phyloP scores from a whole-genome alignment of 2,329 filamentous ascomycete genomes.

The Botryotinia globosa region DNA sequence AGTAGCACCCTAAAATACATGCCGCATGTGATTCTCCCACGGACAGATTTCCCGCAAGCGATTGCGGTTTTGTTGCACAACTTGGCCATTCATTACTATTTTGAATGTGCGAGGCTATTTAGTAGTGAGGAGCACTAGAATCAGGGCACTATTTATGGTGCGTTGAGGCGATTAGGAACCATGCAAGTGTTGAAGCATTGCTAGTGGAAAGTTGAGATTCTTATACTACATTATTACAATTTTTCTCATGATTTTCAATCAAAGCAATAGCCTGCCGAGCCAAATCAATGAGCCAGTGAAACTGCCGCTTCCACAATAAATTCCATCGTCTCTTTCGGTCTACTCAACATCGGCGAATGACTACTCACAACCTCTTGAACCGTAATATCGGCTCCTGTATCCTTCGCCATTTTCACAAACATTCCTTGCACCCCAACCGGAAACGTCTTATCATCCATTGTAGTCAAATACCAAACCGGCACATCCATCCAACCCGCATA shows the following conservation, averaged over 20 bases:
- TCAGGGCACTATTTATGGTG: not conserved
- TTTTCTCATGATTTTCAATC: no score
- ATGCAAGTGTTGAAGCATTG: not conserved
- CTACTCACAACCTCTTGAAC: constrained; percentile 42
- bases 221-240: not conserved
- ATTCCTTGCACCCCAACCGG: constrained; percentile 41
- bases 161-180: no score
- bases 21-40: not conserved
- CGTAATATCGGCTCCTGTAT: constrained; percentile 38
- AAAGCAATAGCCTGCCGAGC: not conserved
- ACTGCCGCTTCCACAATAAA: constrained; percentile 42
- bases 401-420: constrained; percentile 40
- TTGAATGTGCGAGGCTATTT: not conserved
- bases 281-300: constrained; percentile 29
- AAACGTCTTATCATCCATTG: constrained; percentile 41
- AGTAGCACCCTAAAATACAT: not conserved
- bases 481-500: constrained; percentile 37
- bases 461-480: constrained; percentile 41
- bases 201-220: not conserved
- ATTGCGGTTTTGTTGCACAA: not conserved
- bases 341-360: constrained; percentile 46
- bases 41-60: not conserved
- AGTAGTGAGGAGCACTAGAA: not conserved
- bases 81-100: not conserved
- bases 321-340: constrained; percentile 39